phyloP scores from a whole-genome alignment of 768 basidiomycete species.

The Collybiopsis luxurians region DNA sequence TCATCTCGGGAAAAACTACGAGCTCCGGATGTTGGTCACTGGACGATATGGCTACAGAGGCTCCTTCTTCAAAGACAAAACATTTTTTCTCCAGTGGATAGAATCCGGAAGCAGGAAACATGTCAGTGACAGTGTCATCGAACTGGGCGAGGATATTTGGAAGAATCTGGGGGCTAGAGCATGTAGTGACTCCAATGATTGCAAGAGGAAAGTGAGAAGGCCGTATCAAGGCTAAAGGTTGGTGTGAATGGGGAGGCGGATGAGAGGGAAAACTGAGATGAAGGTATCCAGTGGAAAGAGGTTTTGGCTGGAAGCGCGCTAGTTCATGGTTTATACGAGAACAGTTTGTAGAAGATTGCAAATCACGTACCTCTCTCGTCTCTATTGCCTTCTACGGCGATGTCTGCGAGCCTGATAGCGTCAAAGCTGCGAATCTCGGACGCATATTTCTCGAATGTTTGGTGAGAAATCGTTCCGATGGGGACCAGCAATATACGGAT shows the following conservation, averaged over 20 bases:
- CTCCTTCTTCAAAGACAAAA: slow-evolving; percentile 82
- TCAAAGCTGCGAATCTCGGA: slow-evolving; percentile 72
- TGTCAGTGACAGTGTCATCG: slow-evolving; percentile 56
- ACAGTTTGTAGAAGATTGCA: slow-evolving; percentile 6
- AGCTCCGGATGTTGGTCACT: slow-evolving; percentile 59
- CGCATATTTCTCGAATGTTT: slow-evolving; percentile 74
- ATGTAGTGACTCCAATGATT: slow-evolving; percentile 83
- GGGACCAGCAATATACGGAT: slow-evolving; percentile 85
- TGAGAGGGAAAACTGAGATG: slow-evolving; percentile 79
- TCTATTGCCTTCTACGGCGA: slow-evolving; percentile 67
- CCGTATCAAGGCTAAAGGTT: slow-evolving; percentile 68
- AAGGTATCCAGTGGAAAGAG: slow-evolving; percentile 73
- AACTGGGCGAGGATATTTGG: slow-evolving; percentile 62
- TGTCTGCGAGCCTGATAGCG: slow-evolving; percentile 74
- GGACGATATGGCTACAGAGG: slow-evolving; percentile 51
- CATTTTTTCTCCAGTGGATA: slow-evolving; percentile 81
- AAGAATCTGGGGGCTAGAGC: slow-evolving; percentile 51
- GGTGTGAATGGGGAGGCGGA: slow-evolving; percentile 67
- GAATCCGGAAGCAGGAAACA: slow-evolving; percentile 63
- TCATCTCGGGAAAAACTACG: slow-evolving; percentile 77
- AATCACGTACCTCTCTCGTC: slow-evolving; percentile 65
- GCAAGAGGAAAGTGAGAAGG: slow-evolving; percentile 83
- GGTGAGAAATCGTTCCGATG: slow-evolving; percentile 68
- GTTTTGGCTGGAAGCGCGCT: slow-evolving; percentile 83
- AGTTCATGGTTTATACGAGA: slow-evolving; percentile 13